Evolutionary conservation across 2,329 filamentous ascomycete species (phyloP).

Genomic region (Colletotrichum chlorophyti): DNA sequence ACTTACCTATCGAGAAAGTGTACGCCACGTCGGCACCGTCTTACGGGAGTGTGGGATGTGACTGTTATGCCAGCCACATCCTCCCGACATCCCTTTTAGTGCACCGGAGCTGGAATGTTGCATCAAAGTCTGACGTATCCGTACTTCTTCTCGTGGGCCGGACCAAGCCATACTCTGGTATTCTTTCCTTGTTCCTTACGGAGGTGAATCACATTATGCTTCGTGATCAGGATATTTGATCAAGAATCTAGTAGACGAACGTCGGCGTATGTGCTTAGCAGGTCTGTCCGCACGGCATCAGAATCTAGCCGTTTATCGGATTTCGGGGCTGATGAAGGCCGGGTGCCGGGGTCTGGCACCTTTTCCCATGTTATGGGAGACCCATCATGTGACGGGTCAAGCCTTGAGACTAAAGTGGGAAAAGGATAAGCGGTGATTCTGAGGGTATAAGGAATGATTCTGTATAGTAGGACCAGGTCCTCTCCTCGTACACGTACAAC

Average conservation of each 20-base stretch:
- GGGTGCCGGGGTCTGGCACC: constrained; percentile 18
- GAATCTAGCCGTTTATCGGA: constrained; percentile 17
- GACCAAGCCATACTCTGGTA: constrained; percentile 1
- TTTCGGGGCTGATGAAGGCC: constrained; percentile 8
- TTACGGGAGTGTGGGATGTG: constrained; percentile 14
- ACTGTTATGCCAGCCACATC: neutral
- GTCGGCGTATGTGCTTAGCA: neutral
- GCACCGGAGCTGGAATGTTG: neutral
- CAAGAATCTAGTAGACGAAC: neutral
- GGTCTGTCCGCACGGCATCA: constrained; percentile 17
- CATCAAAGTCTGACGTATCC: neutral
- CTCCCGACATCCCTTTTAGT: neutral
- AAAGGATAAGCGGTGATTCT: constrained; percentile 8
- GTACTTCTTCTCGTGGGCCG: neutral
- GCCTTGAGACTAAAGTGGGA: neutral
- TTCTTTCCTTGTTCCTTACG: neutral
- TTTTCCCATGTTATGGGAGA: constrained; percentile 12
- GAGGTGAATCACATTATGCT: neutral
- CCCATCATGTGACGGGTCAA: constrained; percentile 3
- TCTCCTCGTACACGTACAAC: neutral
- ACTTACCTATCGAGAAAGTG: constrained; percentile 7
- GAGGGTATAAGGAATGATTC: constrained; percentile 1
- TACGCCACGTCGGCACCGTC: constrained; percentile 17
- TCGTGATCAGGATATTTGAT: too few species aligned
- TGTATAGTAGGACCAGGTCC: neutral